Evolutionary conservation across 2,329 filamentous ascomycete species (phyloP), one percentile per base, ranked within the genome.

Genomic region (Salinomyces thailandicus): DNA sequence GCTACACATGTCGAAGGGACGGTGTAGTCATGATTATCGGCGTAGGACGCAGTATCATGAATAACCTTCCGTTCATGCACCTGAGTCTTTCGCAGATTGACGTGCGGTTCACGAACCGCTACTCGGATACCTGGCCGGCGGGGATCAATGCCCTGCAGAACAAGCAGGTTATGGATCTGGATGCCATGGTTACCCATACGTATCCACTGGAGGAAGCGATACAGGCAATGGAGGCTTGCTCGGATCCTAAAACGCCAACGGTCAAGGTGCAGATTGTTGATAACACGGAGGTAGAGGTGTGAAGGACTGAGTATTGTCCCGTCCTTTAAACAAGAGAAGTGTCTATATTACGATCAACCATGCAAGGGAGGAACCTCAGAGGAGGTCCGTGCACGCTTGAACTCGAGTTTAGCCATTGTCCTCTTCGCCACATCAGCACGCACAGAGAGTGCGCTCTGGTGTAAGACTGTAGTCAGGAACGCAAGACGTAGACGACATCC

Each of bases 61-160:
- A 59, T 36, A 51, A 56, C 29, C 36, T 59, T 22, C 57, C 57
- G 4, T 60, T 60, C 36, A 60, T 60, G 57, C 55, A 59, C 15
- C 43, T 58, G 31, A 53, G 47, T 9, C 42, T 59, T 28, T 50
- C 49, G n/a, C 49, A 55, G 47, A 48, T 82, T 44, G 67, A 80
- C 47, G 62, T 83, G 18, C 72, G 69, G 19, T 83, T 83, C 59
- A 81, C 81, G 53, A 81, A 83, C 54, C 67, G 79, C 5, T 83
- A 82, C 53, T 64, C 68, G 20, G 76, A 82, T 49, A 81, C 78
- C 0, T 83, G 78, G 77, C 77, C 78, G 0, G 69, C 73, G 0
- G 78, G 73, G 0, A 77, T 83, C 20, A 65, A 71, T 5, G 75
- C 71, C 32, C 52, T 82, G 19, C 66, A 63, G 18, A 72, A 74